Percentiles rank a stretch among this genome's conserved stretches.
These are phyloP conservation scores for Apiotrichum siamense DNA, from an alignment of 1,284 basidiomycete species.

Conservation along the genomic window DNA sequence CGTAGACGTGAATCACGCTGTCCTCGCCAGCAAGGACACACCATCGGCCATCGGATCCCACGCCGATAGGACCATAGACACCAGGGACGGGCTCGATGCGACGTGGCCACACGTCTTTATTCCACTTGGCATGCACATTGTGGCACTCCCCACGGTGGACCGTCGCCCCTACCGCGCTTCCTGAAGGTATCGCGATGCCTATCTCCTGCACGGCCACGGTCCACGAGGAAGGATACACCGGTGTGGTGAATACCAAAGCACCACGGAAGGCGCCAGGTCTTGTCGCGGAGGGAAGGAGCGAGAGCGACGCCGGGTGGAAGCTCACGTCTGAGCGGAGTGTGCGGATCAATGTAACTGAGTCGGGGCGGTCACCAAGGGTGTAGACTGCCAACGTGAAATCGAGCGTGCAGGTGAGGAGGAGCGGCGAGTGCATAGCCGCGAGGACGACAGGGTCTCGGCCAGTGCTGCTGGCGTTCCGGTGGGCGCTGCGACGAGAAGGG, in stretches of 20 bases:
- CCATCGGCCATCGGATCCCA: conserved; percentile 43
- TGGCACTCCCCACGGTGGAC: conserved; percentile 33
- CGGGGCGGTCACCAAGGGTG: conserved; percentile 9
- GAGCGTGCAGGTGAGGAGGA: conserved; percentile 37
- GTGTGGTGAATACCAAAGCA: conserved; percentile 41
- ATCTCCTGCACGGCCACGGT: conserved; percentile 45
- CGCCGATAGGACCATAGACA: conserved; percentile 37
- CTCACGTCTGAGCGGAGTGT: conserved; percentile 43
- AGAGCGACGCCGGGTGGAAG: conserved; percentile 43
- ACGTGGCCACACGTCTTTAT: conserved; percentile 29
- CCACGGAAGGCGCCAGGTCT: conserved; percentile 27
- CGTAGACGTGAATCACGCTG: conserved; percentile 44
- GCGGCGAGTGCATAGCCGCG: conserved; percentile 30
- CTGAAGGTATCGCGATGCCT: conserved; percentile 20
- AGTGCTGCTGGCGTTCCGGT: too few species aligned
- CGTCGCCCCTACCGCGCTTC: neutral
- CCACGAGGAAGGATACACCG: conserved; percentile 46
- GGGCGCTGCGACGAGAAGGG: neutral
- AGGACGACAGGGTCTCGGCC: conserved; percentile 38
- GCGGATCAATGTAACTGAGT: conserved; percentile 22
- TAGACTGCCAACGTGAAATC: conserved; percentile 40
- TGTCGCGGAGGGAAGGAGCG: conserved; percentile 31
- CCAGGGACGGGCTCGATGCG: conserved; percentile 30
- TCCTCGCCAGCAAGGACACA: conserved; percentile 43
- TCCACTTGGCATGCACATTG: conserved; percentile 23